A percentile compares a stretch with the other conserved stretches of the same genome.
Conservation (phyloP, 1,139 yeast genomes). For the Nakaseomyces delphensis region DNA sequence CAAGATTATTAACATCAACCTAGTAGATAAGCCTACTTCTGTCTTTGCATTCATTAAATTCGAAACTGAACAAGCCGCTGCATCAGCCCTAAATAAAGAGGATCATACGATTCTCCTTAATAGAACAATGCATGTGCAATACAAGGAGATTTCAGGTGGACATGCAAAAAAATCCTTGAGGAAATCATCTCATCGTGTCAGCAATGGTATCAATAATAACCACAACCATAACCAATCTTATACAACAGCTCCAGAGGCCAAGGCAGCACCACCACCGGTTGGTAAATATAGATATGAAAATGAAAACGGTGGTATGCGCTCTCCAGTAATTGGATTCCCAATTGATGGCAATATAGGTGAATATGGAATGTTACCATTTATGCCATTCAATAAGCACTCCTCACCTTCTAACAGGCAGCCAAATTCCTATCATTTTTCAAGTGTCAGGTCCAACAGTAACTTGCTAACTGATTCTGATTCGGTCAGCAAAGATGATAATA, state of each 20-base stretch:
- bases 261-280: conserved; percentile 69
- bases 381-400: neutral
- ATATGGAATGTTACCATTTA: conserved; percentile 3
- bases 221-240: conserved; percentile 6
- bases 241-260: conserved; percentile 36
- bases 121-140: conserved; percentile 77
- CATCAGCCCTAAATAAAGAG: conserved; percentile 72
- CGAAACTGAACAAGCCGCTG: conserved; percentile 61
- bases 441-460: conserved; percentile 1
- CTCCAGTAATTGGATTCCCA: neutral
- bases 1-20: conserved; percentile 41
- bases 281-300: conserved; percentile 36
- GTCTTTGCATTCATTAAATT: conserved; percentile 69
- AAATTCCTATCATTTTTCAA: neutral
- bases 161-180: conserved; percentile 18
- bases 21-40: conserved; percentile 44
- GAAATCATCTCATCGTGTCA: conserved; percentile 16
- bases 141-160: conserved; percentile 45
- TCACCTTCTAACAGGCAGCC: neutral
- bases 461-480: neutral
- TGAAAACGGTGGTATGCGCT: neutral
- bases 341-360: conserved; percentile 3
- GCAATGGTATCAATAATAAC: conserved; percentile 14
- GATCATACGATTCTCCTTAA: conserved; percentile 68
- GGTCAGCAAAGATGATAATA: neutral